Base-by-base conservation (phyloP, 2,329 filamentous ascomycete species). In the Arthrobotrys sinensis region DNA sequence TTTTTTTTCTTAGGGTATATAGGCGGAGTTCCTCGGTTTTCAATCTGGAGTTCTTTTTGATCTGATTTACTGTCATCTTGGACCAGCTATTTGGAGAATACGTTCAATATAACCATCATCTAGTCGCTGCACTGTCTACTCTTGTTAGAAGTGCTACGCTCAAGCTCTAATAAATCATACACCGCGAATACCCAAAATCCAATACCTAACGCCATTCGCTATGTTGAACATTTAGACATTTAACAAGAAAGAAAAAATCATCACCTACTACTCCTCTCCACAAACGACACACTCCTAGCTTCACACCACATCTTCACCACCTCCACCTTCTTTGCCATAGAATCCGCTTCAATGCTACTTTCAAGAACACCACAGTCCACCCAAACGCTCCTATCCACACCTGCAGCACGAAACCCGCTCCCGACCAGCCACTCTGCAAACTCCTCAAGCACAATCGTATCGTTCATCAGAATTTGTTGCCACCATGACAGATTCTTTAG, bases 261-360 rank as follows among this genome's bases (percentile, higher is more conserved):
- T 16, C 78, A 65, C 43, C 8, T 8, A 6, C 28, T 50, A 78
- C 52, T 40, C 50, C 64, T 71, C 32, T 86, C 85, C 80, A 86
- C 81, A 7, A 83, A 85, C 40, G 82, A 82, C 19, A 85, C 86
- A 70, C 85, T 82, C 48, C 83, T 83, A 46, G 85, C 84, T 34
- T 86, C 86, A 82, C 86, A 87, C 60, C 84, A 84, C 62, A 83
- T 82, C 19, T 85, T 86, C 80, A 84, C 85, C 71, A 83, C 84
- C 10, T 85, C 85, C 78, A 86, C 80, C 79, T 83, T 83, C 11
- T 83, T 84, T 67, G 86, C 19, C 75, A 81, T 86, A 84, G 19
- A 86, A 81, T 2, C 83, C 1, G 10, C 83, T 48, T 84, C 84
- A 28, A 6, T 21, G 10, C n/a, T 8, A 11, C 16, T 43, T 32